Conservation (phyloP, 257 asterid genomes). For the Solanum pinnatisectum region DNA sequence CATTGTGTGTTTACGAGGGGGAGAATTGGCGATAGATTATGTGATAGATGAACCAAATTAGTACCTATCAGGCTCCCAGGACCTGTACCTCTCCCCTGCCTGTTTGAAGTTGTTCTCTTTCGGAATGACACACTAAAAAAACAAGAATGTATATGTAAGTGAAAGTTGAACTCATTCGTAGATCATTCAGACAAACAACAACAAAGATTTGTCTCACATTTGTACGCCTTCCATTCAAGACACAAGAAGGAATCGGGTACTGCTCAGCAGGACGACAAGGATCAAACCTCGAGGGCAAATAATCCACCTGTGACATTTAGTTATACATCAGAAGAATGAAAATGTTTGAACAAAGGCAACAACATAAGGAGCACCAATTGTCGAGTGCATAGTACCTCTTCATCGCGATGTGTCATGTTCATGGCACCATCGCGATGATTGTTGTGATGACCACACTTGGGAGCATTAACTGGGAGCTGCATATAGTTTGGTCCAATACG, state of each 20-base stretch:
- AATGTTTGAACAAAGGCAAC: not conserved
- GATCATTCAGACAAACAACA: not conserved
- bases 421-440: constrained; percentile 69
- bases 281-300: constrained; percentile 72
- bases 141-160: not conserved
- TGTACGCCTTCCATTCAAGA: constrained; percentile 49
- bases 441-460: constrained; percentile 56
- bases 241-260: constrained; percentile 43
- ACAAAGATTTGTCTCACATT: constrained; percentile 17
- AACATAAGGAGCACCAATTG: not conserved
- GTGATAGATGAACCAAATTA: not conserved
- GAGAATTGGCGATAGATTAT: not conserved
- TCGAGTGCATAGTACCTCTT: constrained; percentile 35
- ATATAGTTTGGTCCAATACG: constrained; percentile 74
- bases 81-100: constrained; percentile 63
- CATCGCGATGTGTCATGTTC: constrained; percentile 78
- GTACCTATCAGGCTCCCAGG: constrained; percentile 46
- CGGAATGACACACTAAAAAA: constrained; percentile 29
- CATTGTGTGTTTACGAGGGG: not conserved
- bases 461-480: constrained; percentile 73
- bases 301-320: constrained; percentile 36
- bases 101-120: constrained; percentile 69
- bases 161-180: not conserved
- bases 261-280: constrained; percentile 54
- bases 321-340: not conserved